Conservation (phyloP, 495 filamentous ascomycete species). For the Terfezia boudieri region DNA sequence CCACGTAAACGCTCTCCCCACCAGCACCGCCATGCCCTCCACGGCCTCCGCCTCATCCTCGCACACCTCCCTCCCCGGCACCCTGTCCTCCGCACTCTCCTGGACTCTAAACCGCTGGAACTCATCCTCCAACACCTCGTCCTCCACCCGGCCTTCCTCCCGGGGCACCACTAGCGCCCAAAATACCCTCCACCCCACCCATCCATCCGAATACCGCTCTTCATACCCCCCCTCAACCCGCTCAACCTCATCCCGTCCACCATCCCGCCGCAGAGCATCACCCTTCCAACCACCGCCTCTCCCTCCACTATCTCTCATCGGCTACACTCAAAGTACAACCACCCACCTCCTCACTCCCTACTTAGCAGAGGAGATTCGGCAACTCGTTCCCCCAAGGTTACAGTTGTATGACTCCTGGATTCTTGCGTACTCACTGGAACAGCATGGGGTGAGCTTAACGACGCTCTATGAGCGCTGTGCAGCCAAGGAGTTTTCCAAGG, state of each 20-base stretch:
- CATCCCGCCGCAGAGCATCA: constrained; percentile 1
- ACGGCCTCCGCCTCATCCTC: background rate
- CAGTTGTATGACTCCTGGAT: constrained; percentile 74
- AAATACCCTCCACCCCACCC: too few relatives aligned
- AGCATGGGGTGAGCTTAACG: constrained; percentile 65
- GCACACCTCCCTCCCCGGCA: background rate
- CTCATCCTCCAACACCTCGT: background rate
- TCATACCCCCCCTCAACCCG: too few relatives aligned
- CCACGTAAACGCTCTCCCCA: too few relatives aligned
- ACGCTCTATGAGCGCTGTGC: constrained; percentile 68
- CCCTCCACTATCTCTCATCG: constrained; percentile 2
- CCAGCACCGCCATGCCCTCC: background rate
- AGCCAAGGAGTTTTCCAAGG: constrained; percentile 28
- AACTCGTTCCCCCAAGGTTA: constrained; percentile 64
- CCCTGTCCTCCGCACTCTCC: background rate
- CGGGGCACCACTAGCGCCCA: too few relatives aligned
- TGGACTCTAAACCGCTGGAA: background rate
- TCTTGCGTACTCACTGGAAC: constrained; percentile 73
- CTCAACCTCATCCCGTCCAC: background rate
- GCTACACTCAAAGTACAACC: constrained; percentile 8
- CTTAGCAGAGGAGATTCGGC: constrained; percentile 81
- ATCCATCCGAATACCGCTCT: too few relatives aligned
- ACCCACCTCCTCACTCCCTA: constrained; percentile 37
- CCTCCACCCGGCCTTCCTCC: background rate
- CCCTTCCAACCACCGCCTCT: background rate